Conservation (phyloP, 164 flowering plant genomes). For the Macadamia tetraphylla region DNA sequence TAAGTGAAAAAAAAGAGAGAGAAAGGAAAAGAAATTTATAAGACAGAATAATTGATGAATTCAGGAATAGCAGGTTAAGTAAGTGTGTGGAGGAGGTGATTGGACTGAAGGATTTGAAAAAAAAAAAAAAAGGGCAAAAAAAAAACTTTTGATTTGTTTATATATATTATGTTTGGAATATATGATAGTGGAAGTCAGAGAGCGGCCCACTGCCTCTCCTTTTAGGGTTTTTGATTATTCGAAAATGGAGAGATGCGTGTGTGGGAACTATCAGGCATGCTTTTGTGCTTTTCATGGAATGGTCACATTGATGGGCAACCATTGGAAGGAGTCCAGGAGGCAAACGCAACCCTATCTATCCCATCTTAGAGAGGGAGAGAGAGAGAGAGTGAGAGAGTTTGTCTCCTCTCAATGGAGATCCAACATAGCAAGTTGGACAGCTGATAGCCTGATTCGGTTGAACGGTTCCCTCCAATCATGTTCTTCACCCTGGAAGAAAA, state of each 20-base stretch:
- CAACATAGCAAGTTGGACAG: too few species aligned
- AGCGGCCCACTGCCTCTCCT: conserved; percentile 32
- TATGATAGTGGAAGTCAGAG: conserved; percentile 38
- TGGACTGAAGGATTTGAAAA: conserved; percentile 29
- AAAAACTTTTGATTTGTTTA: conserved; percentile 25
- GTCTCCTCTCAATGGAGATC: too few species aligned
- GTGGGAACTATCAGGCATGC: conserved; percentile 13
- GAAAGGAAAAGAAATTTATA: not conserved
- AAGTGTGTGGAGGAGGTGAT: conserved; percentile 32
- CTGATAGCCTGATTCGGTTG: too few species aligned
- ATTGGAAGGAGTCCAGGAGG: conserved; percentile 1
- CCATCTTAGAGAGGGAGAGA: not conserved
- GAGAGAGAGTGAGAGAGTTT: too few species aligned
- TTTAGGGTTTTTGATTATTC: conserved; percentile 28
- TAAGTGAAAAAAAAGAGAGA: conserved; percentile 8
- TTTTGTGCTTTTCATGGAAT: conserved; percentile 16
- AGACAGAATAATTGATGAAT: conserved; percentile 13
- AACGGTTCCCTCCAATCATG: too few species aligned
- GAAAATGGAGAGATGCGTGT: conserved; percentile 6
- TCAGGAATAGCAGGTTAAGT: conserved; percentile 8
- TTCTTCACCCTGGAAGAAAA: too few species aligned
- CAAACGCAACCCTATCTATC: not conserved
- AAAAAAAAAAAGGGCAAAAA: too few species aligned
- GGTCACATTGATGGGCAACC: conserved; percentile 16
- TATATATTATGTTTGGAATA: conserved; percentile 14